Percentiles rank a stretch among this genome's conserved stretches.
Conservation (phyloP, 2,329 filamentous ascomycete genomes). For the Akanthomyces lecanii region DNA sequence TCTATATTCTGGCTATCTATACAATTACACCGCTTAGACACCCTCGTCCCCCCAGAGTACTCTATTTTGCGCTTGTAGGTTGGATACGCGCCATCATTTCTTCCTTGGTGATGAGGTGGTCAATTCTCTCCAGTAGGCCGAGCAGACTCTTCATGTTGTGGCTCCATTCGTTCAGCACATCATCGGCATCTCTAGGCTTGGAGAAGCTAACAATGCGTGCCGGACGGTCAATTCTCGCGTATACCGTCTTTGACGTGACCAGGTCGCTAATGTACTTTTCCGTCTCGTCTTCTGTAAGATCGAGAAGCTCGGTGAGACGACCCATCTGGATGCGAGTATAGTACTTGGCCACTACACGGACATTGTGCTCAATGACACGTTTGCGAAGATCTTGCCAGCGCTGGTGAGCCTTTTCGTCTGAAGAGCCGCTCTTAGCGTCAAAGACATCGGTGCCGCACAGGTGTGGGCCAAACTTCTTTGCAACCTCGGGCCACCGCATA, state of each 20-base stretch:
- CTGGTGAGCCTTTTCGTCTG: conserved; percentile 75
- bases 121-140: conserved; percentile 81
- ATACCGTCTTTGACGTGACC: conserved; percentile 96
- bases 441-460: conserved; percentile 90
- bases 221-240: conserved; percentile 93
- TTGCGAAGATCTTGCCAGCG: conserved; percentile 95
- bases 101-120: conserved; percentile 98
- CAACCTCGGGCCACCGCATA: conserved; percentile 96
- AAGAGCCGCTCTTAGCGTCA: conserved; percentile 59
- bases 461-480: conserved; percentile 82
- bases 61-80: conserved; percentile 47
- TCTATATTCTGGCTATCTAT: conserved; percentile 13
- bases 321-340: conserved; percentile 96
- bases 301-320: conserved; percentile 83
- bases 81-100: conserved; percentile 99
- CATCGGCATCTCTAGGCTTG: conserved; percentile 89
- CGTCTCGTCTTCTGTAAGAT: conserved; percentile 90
- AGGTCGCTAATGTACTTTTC: conserved; percentile 98
- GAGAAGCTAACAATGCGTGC: conserved; percentile 91
- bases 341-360: conserved; percentile 95
- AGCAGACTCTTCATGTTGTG: conserved; percentile 94
- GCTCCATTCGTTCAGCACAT: conserved; percentile 97
- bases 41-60: neutral
- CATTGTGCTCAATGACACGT: conserved; percentile 98
- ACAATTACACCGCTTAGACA: conserved; percentile 13